Evolutionary conservation across 2,329 filamentous ascomycete genomes (phyloP).

Genomic region (Grosmannia clavigera): DNA sequence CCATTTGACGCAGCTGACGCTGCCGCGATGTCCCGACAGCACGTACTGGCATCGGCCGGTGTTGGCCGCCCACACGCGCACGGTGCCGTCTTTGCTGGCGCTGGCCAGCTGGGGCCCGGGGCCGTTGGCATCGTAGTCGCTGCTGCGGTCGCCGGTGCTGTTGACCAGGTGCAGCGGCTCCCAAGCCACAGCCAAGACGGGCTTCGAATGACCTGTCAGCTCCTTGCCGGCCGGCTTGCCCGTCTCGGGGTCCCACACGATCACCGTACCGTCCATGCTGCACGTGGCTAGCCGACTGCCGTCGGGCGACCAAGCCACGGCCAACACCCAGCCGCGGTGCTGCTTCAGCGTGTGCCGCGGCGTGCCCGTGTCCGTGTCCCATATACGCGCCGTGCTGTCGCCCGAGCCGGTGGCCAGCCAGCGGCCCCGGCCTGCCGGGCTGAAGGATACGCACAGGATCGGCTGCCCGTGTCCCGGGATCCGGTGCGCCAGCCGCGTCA

Average conservation of each 20-base stretch:
- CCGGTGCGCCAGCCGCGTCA: conserved; percentile 76
- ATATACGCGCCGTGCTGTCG: conserved; percentile 82
- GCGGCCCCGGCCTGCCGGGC: conserved; percentile 57
- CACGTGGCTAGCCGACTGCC: conserved; percentile 73
- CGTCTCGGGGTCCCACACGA: conserved; percentile 76
- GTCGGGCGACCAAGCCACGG: conserved; percentile 78
- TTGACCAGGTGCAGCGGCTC: conserved; percentile 77
- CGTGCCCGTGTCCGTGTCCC: conserved; percentile 90
- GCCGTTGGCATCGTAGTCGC: conserved; percentile 21
- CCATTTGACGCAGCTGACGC: conserved; percentile 86
- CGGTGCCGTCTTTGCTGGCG: conserved; percentile 78
- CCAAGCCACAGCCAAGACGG: conserved; percentile 81
- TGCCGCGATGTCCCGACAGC: conserved; percentile 77
- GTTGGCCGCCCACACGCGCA: conserved; percentile 76
- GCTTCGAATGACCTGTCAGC: conserved; percentile 78
- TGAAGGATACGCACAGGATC: conserved; percentile 78
- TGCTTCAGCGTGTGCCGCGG: conserved; percentile 76
- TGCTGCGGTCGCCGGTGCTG: neutral
- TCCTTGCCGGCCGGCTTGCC: conserved; percentile 60
- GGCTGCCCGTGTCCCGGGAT: conserved; percentile 88
- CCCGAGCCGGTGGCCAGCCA: conserved; percentile 80
- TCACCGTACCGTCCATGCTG: conserved; percentile 85
- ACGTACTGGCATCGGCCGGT: conserved; percentile 69
- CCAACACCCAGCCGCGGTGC: conserved; percentile 82
- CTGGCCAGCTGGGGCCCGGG: conserved; percentile 73